These are phyloP conservation scores for Fremontodendron californicum DNA, from an alignment of 345 rosid genomes.

Conservation along the genomic window DNA sequence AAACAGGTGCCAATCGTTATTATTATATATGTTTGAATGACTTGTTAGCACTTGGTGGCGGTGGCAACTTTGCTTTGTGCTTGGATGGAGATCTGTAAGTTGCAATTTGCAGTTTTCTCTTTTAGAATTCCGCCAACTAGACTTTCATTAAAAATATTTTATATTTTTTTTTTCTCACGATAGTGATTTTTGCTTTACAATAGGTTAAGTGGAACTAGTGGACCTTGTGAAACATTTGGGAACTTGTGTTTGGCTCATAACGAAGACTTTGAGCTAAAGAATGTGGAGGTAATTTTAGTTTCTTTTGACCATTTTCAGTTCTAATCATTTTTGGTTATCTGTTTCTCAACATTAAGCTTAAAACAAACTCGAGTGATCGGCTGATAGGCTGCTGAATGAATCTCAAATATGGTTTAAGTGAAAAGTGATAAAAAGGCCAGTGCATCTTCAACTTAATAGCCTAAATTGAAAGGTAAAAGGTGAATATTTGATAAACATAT, in stretches of 20 bases:
- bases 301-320: neutral
- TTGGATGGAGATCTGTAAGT: slow-evolving; percentile 91
- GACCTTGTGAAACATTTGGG: slow-evolving; percentile 82
- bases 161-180: neutral
- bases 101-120: slow-evolving; percentile 12
- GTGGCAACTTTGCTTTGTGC: slow-evolving; percentile 72
- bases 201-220: slow-evolving; percentile 88
- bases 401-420: neutral
- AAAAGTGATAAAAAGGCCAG: too few species aligned
- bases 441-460: neutral
- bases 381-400: neutral
- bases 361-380: neutral
- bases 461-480: neutral
- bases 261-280: slow-evolving; percentile 63
- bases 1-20: slow-evolving; percentile 86
- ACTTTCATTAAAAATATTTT: neutral
- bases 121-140: neutral
- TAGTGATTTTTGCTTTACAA: slow-evolving; percentile 17
- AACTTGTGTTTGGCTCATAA: slow-evolving; percentile 75
- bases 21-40: slow-evolving; percentile 82
- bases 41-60: slow-evolving; percentile 86
- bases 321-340: neutral
- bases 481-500: neutral
- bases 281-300: slow-evolving; percentile 68
- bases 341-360: neutral